These are phyloP conservation scores for Didymella lethalis DNA, from an alignment of 2,329 filamentous ascomycete species.

Conservation along the genomic window DNA sequence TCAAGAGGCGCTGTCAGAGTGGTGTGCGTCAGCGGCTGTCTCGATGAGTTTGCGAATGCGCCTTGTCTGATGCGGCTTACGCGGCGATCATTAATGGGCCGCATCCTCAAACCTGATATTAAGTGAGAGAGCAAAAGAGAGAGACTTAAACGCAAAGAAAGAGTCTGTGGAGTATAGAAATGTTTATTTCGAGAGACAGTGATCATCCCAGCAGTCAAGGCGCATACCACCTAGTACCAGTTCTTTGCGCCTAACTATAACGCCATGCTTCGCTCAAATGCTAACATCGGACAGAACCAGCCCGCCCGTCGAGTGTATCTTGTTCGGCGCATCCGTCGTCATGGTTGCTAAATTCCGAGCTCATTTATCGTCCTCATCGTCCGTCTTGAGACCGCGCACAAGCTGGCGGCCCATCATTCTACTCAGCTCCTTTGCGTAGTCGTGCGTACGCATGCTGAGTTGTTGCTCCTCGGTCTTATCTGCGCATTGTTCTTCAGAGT, in stretches of 20 bases:
- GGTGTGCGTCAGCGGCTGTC: conserved; percentile 20
- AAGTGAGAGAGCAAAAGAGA: background rate
- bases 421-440: conserved; percentile 40
- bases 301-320: background rate
- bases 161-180: background rate
- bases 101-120: background rate
- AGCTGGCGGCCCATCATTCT: conserved; percentile 41
- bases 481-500: conserved; percentile 33
- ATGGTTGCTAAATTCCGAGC: background rate
- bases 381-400: conserved; percentile 29
- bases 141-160: background rate
- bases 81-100: conserved; percentile 15
- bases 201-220: background rate
- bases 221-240: conserved; percentile 12
- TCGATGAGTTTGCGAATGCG: conserved; percentile 11
- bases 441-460: conserved; percentile 31
- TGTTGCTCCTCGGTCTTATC: conserved; percentile 36
- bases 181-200: conserved; percentile 2
- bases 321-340: background rate
- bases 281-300: conserved; percentile 12
- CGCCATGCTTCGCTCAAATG: conserved; percentile 17
- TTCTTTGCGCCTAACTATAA: conserved; percentile 11
- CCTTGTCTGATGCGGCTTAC: conserved; percentile 18
- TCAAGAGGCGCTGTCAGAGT: conserved; percentile 1
- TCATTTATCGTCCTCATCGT: conserved; percentile 3